A percentile compares a stretch with the other conserved stretches of the same genome.
Conservation (phyloP, 164 flowering plant genomes). For the Vitis labrusca region DNA sequence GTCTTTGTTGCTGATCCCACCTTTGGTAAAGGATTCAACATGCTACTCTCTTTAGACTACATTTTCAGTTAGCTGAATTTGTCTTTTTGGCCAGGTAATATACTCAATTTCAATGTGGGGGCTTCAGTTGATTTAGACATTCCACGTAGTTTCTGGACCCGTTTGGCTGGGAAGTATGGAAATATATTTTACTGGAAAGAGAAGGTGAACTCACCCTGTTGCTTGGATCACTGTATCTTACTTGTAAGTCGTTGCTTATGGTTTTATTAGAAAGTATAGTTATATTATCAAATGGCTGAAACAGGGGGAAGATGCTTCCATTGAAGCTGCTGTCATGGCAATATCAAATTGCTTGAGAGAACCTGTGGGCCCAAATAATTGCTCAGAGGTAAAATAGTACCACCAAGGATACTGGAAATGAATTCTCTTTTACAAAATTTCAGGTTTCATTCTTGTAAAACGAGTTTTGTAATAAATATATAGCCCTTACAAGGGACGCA, state of each 20-base stretch:
- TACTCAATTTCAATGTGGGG: slow-evolving; percentile 91
- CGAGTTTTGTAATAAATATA: neutral
- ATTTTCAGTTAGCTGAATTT: neutral
- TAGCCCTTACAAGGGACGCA: no score
- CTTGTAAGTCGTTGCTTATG: neutral
- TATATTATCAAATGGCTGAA: slow-evolving; percentile 7
- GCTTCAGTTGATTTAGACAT: slow-evolving; percentile 79
- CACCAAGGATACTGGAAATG: slow-evolving; percentile 1
- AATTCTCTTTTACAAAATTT: neutral
- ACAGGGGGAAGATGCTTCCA: slow-evolving; percentile 95
- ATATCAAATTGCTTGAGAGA: slow-evolving; percentile 84
- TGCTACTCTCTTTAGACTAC: neutral
- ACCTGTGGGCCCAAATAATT: slow-evolving; percentile 77
- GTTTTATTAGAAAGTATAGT: neutral
- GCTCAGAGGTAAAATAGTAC: slow-evolving; percentile 68
- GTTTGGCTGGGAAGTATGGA: slow-evolving; percentile 93
- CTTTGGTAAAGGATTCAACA: slow-evolving; percentile 56
- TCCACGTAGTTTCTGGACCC: slow-evolving; percentile 97
- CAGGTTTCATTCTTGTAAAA: neutral
- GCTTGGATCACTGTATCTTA: neutral
- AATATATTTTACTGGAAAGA: slow-evolving; percentile 96
- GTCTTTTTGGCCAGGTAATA: slow-evolving; percentile 59
- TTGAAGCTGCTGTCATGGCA: slow-evolving; percentile 95
- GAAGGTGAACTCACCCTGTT: slow-evolving; percentile 45
- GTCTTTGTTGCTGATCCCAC: slow-evolving; percentile 97